Percentiles rank a stretch among this genome's conserved stretches.
Evolutionary conservation across 179 eudicot species (phyloP).

Genomic region (Corrigiola litoralis): DNA sequence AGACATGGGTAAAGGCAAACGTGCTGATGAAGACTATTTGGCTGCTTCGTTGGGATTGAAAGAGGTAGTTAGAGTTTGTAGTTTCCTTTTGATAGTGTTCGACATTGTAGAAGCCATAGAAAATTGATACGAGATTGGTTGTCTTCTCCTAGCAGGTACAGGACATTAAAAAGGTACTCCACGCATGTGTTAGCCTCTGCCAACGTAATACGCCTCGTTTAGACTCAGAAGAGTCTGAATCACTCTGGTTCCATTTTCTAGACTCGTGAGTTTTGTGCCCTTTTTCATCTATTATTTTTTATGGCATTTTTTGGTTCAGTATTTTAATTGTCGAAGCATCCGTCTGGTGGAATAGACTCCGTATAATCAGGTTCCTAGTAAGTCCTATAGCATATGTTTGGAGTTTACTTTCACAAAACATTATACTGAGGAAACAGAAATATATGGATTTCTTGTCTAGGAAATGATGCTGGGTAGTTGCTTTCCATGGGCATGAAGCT

Average conservation of each 20-base stretch:
- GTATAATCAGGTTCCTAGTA: background rate
- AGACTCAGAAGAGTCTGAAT: slow-evolving; percentile 78
- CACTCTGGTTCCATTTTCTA: slow-evolving; percentile 89
- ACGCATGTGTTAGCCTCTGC: slow-evolving; percentile 75
- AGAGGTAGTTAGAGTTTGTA: slow-evolving; percentile 46
- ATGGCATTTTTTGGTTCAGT: background rate
- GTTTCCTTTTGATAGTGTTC: background rate
- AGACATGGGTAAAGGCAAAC: slow-evolving; percentile 20
- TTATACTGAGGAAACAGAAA: background rate
- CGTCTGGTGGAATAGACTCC: background rate
- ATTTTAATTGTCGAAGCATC: background rate
- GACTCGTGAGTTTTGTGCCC: slow-evolving; percentile 62
- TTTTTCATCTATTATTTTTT: background rate
- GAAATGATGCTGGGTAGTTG: too few relatives aligned
- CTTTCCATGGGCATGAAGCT: too few relatives aligned
- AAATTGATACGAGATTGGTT: background rate
- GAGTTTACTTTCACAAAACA: background rate
- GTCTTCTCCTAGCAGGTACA: slow-evolving; percentile 44
- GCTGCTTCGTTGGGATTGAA: slow-evolving; percentile 41
- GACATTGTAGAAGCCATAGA: background rate
- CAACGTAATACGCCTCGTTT: slow-evolving; percentile 84
- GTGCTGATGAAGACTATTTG: slow-evolving; percentile 31
- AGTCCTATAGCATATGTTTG: background rate
- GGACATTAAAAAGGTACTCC: slow-evolving; percentile 52
- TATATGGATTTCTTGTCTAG: background rate